Percentiles rank a stretch among this genome's conserved stretches.
phyloP scores from a whole-genome alignment of 345 rosid species.

The Populus pruinosa region DNA sequence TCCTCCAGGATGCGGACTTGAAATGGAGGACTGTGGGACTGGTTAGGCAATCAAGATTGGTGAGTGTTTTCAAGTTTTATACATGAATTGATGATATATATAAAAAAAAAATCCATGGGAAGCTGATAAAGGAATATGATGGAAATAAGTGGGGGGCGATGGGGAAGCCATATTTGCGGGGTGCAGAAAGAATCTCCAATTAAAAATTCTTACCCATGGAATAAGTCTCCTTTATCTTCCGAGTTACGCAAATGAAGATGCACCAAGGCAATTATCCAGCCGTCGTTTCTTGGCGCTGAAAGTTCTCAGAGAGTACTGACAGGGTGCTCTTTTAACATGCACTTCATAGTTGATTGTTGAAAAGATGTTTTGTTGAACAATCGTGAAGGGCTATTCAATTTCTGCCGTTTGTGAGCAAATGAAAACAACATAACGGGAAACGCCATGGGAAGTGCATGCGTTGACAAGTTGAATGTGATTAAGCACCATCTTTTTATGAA shows the following conservation, averaged over 20 bases:
- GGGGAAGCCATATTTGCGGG: slow-evolving; percentile 15
- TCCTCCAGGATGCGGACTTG: neutral
- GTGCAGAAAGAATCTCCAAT: slow-evolving; percentile 9
- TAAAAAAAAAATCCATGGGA: neutral
- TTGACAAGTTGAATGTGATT: slow-evolving; percentile 6
- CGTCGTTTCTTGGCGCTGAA: neutral
- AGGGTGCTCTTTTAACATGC: slow-evolving; percentile 3
- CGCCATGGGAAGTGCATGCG: neutral
- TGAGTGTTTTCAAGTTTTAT: slow-evolving; percentile 1
- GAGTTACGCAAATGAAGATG: slow-evolving; percentile 31
- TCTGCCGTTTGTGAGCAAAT: slow-evolving; percentile 5
- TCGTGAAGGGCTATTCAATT: neutral
- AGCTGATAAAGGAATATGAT: slow-evolving; percentile 19
- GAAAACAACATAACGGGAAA: slow-evolving; percentile 1
- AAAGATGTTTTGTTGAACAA: slow-evolving; percentile 3
- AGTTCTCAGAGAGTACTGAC: neutral
- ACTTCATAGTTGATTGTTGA: neutral
- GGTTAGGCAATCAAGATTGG: slow-evolving; percentile 9
- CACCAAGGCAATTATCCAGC: slow-evolving; percentile 5
- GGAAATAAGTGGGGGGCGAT: slow-evolving; percentile 9
- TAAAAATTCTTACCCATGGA: slow-evolving; percentile 30
- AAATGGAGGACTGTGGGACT: neutral
- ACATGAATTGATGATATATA: neutral
- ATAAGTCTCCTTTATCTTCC: slow-evolving; percentile 32
- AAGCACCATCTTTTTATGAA: neutral